Evolutionary conservation across 306 rosid genomes (phyloP), one percentile per base, ranked within the genome.

Genomic region (Acacia acuminata): DNA sequence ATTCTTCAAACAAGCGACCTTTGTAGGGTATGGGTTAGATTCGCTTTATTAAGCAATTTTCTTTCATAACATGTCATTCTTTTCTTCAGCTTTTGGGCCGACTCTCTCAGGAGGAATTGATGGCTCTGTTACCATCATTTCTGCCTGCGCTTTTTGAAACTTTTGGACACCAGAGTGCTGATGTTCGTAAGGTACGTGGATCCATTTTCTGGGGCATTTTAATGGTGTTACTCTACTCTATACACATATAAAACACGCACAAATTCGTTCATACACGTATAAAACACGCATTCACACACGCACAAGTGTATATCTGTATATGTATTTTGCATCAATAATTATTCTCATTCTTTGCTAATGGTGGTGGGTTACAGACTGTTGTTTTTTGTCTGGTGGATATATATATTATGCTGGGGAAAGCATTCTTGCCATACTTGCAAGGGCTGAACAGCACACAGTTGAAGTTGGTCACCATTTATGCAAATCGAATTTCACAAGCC

Each of bases 301-400:
- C 8, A 38, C 42, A 38, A 7, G 42, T 38, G 61, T 55, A 55
- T 55, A 55, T 56, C 13, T n/a, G 8, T 56, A 24, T 30, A 0
- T 30, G 42, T 4, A n/a, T 24, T 61, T 25, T 61, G 14, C 2
- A 4, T 38, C 30, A 40, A 32, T 53, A 51, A 73, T 78, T 24
- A 51, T 82, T 81, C 86, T 82, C 47, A 85, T 77, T 56, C 58
- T 50, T 50, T 82, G 61, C 73, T 43, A 61, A 25, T 82, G 78
- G 81, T 86, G 81, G 81, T 38, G 80, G 81, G 88, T 71, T 82
- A 79, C 99, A 96, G 99, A 96, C 99, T 16, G 99, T 96, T 71
- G 99, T 96, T 75, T 96, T 96, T 93, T 96, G 98, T 88, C 90
- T 94, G 8, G 99, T 96, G 87, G 99, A 96, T 83, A 90, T 96